Conservation (phyloP, 371 early-diverging fungal genomes). For the Actinomortierella ambigua region DNA sequence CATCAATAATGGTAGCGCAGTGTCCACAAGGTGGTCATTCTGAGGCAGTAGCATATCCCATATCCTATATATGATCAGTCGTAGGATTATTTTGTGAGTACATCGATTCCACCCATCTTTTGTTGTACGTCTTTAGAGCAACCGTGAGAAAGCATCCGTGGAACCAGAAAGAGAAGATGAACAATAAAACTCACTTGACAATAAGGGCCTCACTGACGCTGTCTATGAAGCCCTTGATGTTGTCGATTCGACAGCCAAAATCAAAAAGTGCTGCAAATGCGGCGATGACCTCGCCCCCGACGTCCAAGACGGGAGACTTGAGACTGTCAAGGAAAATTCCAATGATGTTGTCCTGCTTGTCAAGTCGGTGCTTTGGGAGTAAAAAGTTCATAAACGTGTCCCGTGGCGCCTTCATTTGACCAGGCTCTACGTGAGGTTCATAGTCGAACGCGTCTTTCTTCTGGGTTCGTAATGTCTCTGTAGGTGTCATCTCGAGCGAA, state of each 20-base stretch:
- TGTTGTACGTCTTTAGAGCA: no score
- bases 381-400: no score
- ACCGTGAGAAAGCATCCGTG: no score
- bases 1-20: slow-evolving; percentile 29
- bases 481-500: slow-evolving; percentile 17
- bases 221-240: slow-evolving; percentile 27
- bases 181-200: slow-evolving; percentile 19
- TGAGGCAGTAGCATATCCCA: slow-evolving; percentile 39
- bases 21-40: slow-evolving; percentile 35
- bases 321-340: slow-evolving; percentile 21
- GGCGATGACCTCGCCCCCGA: slow-evolving; percentile 27
- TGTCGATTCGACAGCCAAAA: slow-evolving; percentile 20
- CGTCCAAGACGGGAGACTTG: slow-evolving; percentile 9
- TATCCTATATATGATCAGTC: slow-evolving; percentile 5
- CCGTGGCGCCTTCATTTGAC: no score
- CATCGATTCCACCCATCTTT: no score
- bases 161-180: neutral
- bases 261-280: slow-evolving; percentile 20
- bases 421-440: no score
- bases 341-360: no score
- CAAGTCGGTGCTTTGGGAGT: no score
- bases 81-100: no score
- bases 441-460: no score
- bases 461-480: neutral
- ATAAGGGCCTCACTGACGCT: slow-evolving; percentile 28